Conservation (phyloP, 441 rosid genomes). For the Gossypium trilobum region DNA sequence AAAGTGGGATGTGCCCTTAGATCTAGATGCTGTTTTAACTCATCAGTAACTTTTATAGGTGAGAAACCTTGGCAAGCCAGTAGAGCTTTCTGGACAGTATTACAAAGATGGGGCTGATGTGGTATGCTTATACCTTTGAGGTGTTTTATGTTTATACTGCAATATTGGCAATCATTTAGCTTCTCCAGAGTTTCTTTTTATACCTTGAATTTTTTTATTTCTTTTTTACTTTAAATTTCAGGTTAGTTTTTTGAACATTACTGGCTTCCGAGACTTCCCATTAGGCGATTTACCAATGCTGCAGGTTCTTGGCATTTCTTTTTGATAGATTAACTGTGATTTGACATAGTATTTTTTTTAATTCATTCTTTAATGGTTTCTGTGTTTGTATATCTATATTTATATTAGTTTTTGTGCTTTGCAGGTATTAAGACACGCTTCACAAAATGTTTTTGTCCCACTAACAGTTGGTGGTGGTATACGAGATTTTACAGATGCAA, state of each 20-base stretch:
- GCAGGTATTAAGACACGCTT: constrained; percentile 74
- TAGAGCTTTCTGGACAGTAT: constrained; percentile 80
- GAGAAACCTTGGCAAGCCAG: constrained; percentile 95
- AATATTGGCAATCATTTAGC: neutral
- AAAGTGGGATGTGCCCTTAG: neutral
- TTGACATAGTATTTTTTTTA: neutral
- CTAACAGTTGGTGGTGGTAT: constrained; percentile 96
- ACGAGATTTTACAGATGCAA: constrained; percentile 87
- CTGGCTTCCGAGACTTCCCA: constrained; percentile 90
- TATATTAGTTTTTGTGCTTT: constrained; percentile 18
- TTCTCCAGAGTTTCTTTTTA: neutral
- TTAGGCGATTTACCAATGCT: constrained; percentile 93
- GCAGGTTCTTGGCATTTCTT: constrained; percentile 45
- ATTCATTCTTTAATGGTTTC: constrained; percentile 6
- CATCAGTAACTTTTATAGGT: constrained; percentile 39
- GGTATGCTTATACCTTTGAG: constrained; percentile 33
- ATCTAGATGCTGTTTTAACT: neutral
- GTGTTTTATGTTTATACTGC: constrained; percentile 18
- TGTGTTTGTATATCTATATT: neutral
- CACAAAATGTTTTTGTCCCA: constrained; percentile 90
- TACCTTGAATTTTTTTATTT: constrained; percentile 9
- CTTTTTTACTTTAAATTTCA: constrained; percentile 30
- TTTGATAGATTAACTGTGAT: neutral
- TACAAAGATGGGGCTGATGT: constrained; percentile 93
- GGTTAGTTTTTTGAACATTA: constrained; percentile 87